Evolutionary conservation across 805 yeast species (phyloP).

Genomic region (Hanseniaspora taiwanica): DNA sequence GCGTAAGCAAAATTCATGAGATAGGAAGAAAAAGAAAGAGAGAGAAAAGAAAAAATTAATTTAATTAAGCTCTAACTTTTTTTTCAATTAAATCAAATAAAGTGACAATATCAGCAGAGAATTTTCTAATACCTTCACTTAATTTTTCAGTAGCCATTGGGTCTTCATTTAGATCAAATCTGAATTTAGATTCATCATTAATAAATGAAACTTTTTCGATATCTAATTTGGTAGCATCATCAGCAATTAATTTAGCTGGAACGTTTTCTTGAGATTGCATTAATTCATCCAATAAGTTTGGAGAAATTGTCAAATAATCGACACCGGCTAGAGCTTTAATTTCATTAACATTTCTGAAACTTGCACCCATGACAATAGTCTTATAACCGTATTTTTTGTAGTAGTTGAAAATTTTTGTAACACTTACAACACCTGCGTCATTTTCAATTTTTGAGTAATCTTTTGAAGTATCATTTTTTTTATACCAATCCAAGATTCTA

Average conservation of each 20-base stretch:
- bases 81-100: constrained; percentile 53
- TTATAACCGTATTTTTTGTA: constrained; percentile 94
- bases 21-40: too few relatives aligned
- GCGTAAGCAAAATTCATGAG: too few relatives aligned
- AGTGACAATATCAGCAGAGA: constrained; percentile 85
- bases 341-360: constrained; percentile 95
- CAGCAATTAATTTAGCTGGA: constrained; percentile 69
- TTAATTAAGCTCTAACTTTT: constrained; percentile 33
- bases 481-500: constrained; percentile 97
- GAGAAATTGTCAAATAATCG: constrained; percentile 92
- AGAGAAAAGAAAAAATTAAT: too few relatives aligned
- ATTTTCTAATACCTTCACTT: constrained; percentile 94
- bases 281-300: constrained; percentile 76
- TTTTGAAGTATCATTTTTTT: constrained; percentile 67
- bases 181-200: constrained; percentile 80
- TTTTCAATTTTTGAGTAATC: constrained; percentile 18
- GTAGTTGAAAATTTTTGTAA: constrained; percentile 83
- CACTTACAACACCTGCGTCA: constrained; percentile 96
- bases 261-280: constrained; percentile 58
- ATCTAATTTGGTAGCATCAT: constrained; percentile 37
- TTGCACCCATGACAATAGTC: constrained; percentile 99
- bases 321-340: constrained; percentile 94
- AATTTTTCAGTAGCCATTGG: constrained; percentile 98
- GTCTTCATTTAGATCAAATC: constrained; percentile 85
- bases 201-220: constrained; percentile 65